Evolutionary conservation across 1,284 basidiomycete genomes (phyloP).

Genomic region (Coriolopsis trogii): DNA sequence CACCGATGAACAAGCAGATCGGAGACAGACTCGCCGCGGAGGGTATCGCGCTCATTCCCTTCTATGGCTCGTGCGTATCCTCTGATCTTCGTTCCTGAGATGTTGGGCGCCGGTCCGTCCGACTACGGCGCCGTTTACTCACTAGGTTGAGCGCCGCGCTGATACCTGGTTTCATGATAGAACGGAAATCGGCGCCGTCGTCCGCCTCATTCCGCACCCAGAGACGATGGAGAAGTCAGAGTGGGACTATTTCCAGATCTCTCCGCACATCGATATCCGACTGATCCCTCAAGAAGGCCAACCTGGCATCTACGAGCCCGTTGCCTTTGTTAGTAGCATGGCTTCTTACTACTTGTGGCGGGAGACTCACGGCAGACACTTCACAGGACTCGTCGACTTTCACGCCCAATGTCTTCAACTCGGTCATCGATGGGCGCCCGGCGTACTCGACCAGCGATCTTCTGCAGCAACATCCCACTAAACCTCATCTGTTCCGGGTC

Average conservation of each 20-base stretch:
- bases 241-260: slow-evolving; percentile 34
- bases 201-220: slow-evolving; percentile 11
- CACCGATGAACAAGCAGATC: slow-evolving; percentile 32
- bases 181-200: slow-evolving; percentile 17
- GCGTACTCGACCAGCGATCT: slow-evolving; percentile 47
- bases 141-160: too few relatives aligned
- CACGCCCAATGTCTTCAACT: slow-evolving; percentile 34
- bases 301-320: slow-evolving; percentile 25
- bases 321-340: slow-evolving; percentile 25
- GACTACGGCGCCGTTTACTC: too few relatives aligned
- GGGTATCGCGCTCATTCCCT: slow-evolving; percentile 29
- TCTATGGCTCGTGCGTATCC: slow-evolving; percentile 34
- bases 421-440: slow-evolving; percentile 30
- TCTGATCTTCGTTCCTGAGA: background rate
- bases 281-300: slow-evolving; percentile 27
- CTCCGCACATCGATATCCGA: slow-evolving; percentile 17
- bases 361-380: background rate
- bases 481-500: slow-evolving; percentile 45
- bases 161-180: slow-evolving; percentile 2
- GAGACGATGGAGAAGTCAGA: slow-evolving; percentile 17
- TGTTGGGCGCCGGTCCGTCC: too few relatives aligned
- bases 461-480: slow-evolving; percentile 48
- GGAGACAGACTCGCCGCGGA: slow-evolving; percentile 31
- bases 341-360: background rate
- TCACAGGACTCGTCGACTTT: slow-evolving; percentile 19